Evolutionary conservation across 148 eudicot species (phyloP).

Genomic region (Diospyros kaki): DNA sequence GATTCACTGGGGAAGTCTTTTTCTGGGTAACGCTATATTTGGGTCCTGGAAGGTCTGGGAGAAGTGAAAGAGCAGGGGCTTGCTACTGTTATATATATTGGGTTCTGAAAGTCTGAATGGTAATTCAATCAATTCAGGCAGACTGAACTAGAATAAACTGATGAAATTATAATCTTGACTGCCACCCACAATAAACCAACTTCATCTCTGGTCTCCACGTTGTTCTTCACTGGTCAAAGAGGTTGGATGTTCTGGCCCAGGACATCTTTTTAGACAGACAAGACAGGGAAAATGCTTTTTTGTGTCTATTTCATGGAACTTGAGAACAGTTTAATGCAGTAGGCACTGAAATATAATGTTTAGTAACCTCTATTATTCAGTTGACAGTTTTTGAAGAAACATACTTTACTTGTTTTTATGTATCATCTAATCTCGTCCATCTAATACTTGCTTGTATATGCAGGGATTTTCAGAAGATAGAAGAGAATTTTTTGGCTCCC

Average conservation of each 20-base stretch:
- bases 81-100: background rate
- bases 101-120: background rate
- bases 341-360: background rate
- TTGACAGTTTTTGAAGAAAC: background rate
- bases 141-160: background rate
- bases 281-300: background rate
- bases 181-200: background rate
- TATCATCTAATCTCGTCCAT: background rate
- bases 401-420: too few species aligned
- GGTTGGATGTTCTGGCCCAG: background rate
- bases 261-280: background rate
- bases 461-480: constrained; percentile 83
- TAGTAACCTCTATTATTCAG: background rate
- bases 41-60: background rate
- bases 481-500: constrained; percentile 64
- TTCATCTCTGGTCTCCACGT: background rate
- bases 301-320: background rate
- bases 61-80: background rate
- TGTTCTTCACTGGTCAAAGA: background rate
- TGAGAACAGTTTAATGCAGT: background rate
- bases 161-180: background rate
- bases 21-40: background rate
- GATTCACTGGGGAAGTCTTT: background rate
- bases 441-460: constrained; percentile 16
- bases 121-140: background rate